Percentiles rank a stretch among this genome's conserved stretches.
phyloP scores from a whole-genome alignment of 1,139 yeast genomes.

The Yamadazyma oceani region DNA sequence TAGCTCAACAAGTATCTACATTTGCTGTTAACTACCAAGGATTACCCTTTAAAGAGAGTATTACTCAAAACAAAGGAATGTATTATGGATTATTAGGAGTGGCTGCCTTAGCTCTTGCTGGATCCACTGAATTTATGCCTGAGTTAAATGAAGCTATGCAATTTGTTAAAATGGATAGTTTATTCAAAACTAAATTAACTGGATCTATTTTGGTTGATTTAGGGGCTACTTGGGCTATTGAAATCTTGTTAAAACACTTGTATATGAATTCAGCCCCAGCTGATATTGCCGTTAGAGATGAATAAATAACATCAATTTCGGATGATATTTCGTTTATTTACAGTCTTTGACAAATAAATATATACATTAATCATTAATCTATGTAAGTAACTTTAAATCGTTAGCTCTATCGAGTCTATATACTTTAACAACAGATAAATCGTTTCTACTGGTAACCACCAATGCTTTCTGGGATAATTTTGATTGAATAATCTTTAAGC shows the following conservation, averaged over 20 bases:
- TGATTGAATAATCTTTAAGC: constrained; percentile 19
- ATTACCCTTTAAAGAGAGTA: constrained; percentile 91
- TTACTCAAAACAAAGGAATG: constrained; percentile 92
- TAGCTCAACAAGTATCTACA: constrained; percentile 96
- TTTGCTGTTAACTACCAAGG: constrained; percentile 98
- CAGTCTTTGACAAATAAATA: constrained; percentile 2
- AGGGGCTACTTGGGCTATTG: constrained; percentile 77
- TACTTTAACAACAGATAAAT: constrained; percentile 29
- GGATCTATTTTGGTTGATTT: constrained; percentile 73
- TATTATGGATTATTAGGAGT: constrained; percentile 93
- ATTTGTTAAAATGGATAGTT: constrained; percentile 78
- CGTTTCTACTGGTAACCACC: constrained; percentile 21
- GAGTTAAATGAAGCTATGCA: constrained; percentile 90
- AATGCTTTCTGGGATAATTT: constrained; percentile 18
- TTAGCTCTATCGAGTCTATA: constrained; percentile 25
- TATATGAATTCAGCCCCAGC: constrained; percentile 92
- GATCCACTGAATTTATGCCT: constrained; percentile 93
- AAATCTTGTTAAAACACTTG: constrained; percentile 71
- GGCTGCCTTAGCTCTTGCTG: constrained; percentile 81
- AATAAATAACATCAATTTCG: background rate
- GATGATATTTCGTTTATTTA: background rate
- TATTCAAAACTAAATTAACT: constrained; percentile 80
- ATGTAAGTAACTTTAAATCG: constrained; percentile 22
- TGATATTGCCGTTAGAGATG: constrained; percentile 70
- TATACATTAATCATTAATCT: constrained; percentile 2